phyloP scores from a whole-genome alignment of 306 rosid genomes.

The Malus sieversii region DNA sequence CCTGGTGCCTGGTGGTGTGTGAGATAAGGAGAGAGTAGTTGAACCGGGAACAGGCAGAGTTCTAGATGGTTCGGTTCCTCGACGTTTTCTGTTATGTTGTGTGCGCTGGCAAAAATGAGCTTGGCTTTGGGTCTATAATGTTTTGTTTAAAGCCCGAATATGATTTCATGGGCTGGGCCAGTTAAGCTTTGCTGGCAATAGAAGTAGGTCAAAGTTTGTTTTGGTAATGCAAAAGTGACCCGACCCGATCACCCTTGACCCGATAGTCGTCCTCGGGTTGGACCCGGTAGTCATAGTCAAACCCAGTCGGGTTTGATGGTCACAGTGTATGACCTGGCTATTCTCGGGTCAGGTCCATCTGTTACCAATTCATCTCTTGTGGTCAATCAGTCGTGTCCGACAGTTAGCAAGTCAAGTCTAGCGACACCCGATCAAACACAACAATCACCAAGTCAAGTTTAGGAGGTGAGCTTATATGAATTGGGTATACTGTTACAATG shows the following conservation, averaged over 20 bases:
- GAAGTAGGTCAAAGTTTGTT: background rate
- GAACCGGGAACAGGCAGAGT: background rate
- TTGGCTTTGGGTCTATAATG: background rate
- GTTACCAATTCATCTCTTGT: too few species aligned
- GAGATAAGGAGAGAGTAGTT: background rate
- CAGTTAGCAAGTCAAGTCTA: too few species aligned
- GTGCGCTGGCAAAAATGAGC: background rate
- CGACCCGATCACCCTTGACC: background rate
- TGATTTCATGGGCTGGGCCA: background rate
- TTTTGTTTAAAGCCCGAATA: background rate
- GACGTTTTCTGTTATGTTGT: background rate
- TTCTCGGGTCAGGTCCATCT: too few species aligned
- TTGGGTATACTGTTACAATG: too few species aligned
- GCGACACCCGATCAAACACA: too few species aligned
- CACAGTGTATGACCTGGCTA: too few species aligned
- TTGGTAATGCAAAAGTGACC: background rate
- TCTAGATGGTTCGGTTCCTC: background rate
- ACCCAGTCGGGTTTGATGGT: too few species aligned
- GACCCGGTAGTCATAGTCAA: too few species aligned
- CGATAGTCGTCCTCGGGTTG: background rate
- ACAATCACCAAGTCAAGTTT: too few species aligned
- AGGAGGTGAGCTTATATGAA: too few species aligned
- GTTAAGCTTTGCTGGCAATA: background rate
- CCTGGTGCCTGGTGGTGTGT: background rate
- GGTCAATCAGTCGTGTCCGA: too few species aligned